A percentile compares a stretch with the other conserved stretches of the same genome.
These are phyloP conservation scores for Camellia oleifera DNA, from an alignment of 179 eudicot species.

Conservation along the genomic window DNA sequence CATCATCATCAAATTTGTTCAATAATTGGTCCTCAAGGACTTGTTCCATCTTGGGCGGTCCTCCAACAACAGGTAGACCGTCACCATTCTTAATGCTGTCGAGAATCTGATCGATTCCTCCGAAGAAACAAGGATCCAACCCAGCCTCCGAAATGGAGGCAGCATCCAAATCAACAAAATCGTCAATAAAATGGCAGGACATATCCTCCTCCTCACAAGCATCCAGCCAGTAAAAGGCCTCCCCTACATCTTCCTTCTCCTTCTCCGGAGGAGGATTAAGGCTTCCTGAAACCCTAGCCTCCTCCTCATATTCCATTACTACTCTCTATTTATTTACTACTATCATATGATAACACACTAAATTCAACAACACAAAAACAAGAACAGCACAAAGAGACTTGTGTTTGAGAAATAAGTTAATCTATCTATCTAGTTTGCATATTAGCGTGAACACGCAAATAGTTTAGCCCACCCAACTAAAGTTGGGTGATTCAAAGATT, in stretches of 20 bases:
- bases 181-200: slow-evolving; percentile 46
- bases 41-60: background rate
- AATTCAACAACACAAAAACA: background rate
- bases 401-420: background rate
- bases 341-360: background rate
- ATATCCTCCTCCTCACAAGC: slow-evolving; percentile 70
- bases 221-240: slow-evolving; percentile 78
- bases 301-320: slow-evolving; percentile 24
- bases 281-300: slow-evolving; percentile 19
- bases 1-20: background rate
- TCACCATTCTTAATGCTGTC: slow-evolving; percentile 59
- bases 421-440: slow-evolving; percentile 33
- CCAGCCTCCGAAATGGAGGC: background rate
- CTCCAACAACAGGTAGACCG: slow-evolving; percentile 26
- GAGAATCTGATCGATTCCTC: slow-evolving; percentile 68
- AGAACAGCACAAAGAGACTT: background rate
- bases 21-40: background rate
- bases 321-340: background rate
- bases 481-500: slow-evolving; percentile 68
- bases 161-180: slow-evolving; percentile 27
- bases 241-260: slow-evolving; percentile 19
- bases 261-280: slow-evolving; percentile 12
- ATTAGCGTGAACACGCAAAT: slow-evolving; percentile 78
- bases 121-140: slow-evolving; percentile 55
- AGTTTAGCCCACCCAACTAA: slow-evolving; percentile 17